Percentiles rank a stretch among this genome's conserved stretches.
phyloP scores from a whole-genome alignment of 2,329 filamentous ascomycete species.

The Plenodomus lindquistii region DNA sequence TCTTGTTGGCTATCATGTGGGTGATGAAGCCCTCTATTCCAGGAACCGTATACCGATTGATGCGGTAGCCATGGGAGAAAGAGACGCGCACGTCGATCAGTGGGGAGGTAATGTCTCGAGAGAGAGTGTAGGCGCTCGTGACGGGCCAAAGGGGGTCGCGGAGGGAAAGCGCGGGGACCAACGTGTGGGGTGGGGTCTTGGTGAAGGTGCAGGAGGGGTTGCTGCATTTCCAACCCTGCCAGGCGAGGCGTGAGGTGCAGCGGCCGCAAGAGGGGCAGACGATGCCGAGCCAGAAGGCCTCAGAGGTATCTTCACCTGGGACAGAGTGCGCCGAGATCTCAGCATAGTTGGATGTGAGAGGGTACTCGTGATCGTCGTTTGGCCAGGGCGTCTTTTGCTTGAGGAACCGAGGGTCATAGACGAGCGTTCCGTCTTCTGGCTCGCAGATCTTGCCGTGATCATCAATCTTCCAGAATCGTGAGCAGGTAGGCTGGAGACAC shows the following conservation, averaged over 20 bases:
- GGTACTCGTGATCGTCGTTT: conserved; percentile 44
- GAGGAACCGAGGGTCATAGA: conserved; percentile 63
- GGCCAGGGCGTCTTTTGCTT: conserved; percentile 54
- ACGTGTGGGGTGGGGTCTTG: conserved; percentile 38
- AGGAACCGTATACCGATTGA: conserved; percentile 53
- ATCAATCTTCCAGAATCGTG: conserved; percentile 57
- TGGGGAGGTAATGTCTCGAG: conserved; percentile 32
- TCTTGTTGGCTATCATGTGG: conserved; percentile 61
- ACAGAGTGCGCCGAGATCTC: conserved; percentile 41
- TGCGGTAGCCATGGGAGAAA: conserved; percentile 48
- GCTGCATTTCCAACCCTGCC: conserved; percentile 66
- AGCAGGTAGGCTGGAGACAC: conserved; percentile 60
- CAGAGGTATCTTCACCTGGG: conserved; percentile 54
- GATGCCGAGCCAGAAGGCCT: conserved; percentile 63
- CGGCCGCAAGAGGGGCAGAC: conserved; percentile 67
- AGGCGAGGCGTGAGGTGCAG: conserved; percentile 64
- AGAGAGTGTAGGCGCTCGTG: conserved; percentile 37
- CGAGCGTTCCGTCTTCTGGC: conserved; percentile 43
- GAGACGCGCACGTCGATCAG: conserved; percentile 38
- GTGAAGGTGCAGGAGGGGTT: conserved; percentile 56
- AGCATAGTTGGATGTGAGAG: conserved; percentile 29
- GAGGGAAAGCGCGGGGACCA: conserved; percentile 32
- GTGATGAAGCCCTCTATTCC: conserved; percentile 52
- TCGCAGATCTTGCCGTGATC: conserved; percentile 3
- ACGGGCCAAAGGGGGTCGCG: conserved; percentile 44